Evolutionary conservation across 2,329 filamentous ascomycete genomes (phyloP).

Genomic region (Colletotrichum costaricense): DNA sequence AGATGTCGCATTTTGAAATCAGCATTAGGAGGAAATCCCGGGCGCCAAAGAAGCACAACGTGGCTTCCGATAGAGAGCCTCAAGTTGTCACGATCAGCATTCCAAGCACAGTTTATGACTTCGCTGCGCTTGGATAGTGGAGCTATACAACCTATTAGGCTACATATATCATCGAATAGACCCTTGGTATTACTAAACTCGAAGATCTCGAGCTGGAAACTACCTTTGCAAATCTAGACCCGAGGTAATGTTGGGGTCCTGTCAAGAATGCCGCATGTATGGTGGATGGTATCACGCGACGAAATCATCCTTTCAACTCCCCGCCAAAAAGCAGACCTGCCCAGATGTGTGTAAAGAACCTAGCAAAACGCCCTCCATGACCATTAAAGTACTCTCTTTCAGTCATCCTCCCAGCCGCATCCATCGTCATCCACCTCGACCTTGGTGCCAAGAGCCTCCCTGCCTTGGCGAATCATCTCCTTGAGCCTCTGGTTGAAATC

Average conservation of each 20-base stretch:
- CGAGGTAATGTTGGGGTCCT: not conserved
- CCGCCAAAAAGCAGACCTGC: not conserved
- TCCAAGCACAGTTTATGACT: not conserved
- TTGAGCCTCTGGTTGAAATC: constrained; percentile 83
- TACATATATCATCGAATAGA: not conserved
- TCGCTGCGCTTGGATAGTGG: not conserved
- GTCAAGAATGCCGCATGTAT: constrained; percentile 1
- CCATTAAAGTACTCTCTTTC: not conserved
- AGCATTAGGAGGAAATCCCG: not conserved
- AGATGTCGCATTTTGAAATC: not conserved
- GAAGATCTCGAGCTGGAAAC: not conserved
- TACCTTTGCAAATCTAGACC: not conserved
- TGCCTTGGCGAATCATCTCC: constrained; percentile 90
- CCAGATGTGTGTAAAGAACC: not conserved
- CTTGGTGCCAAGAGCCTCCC: constrained; percentile 83
- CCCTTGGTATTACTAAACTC: not conserved
- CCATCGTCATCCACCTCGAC: constrained; percentile 69
- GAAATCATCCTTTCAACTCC: constrained; percentile 21
- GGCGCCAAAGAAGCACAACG: not conserved
- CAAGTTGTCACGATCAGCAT: not conserved
- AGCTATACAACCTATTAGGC: not conserved
- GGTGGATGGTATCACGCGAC: constrained; percentile 29
- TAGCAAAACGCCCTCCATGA: constrained; percentile 14
- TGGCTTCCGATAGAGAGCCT: not conserved
- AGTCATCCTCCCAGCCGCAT: constrained; percentile 55